Percentiles rank a stretch among this genome's conserved stretches.
Evolutionary conservation across 1,139 yeast species (phyloP).

Genomic region (Hyphopichia pseudoburtonii): DNA sequence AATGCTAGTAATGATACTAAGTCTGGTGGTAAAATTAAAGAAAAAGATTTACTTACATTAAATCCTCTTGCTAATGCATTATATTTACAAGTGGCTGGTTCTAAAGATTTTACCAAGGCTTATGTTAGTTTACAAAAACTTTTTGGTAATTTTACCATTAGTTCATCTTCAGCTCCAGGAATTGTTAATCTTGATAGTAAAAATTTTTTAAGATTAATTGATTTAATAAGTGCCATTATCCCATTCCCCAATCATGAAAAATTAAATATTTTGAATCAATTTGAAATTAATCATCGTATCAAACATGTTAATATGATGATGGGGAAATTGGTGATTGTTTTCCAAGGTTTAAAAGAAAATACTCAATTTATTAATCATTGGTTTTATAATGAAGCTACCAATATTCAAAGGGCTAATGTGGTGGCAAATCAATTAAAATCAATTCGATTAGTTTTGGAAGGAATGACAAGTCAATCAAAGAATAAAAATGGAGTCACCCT

Average conservation of each 20-base stretch:
- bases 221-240: slow-evolving; percentile 56
- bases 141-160: slow-evolving; percentile 22
- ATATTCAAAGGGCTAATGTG: slow-evolving; percentile 55
- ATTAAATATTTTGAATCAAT: slow-evolving; percentile 36
- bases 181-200: slow-evolving; percentile 21
- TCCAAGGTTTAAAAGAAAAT: slow-evolving; percentile 31
- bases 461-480: slow-evolving; percentile 35
- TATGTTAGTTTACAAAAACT: slow-evolving; percentile 38
- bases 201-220: slow-evolving; percentile 44
- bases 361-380: slow-evolving; percentile 41
- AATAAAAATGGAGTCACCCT: slow-evolving; percentile 3
- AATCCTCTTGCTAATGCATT: slow-evolving; percentile 65
- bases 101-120: slow-evolving; percentile 46
- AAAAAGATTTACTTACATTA: slow-evolving; percentile 43
- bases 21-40: slow-evolving; percentile 5
- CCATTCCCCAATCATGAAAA: slow-evolving; percentile 58
- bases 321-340: slow-evolving; percentile 33
- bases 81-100: slow-evolving; percentile 51
- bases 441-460: slow-evolving; percentile 54
- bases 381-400: slow-evolving; percentile 51
- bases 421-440: slow-evolving; percentile 62
- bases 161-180: slow-evolving; percentile 15
- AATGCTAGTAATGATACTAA: slow-evolving; percentile 1
- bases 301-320: slow-evolving; percentile 31
- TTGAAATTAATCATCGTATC: slow-evolving; percentile 35